Conservation (phyloP, 495 filamentous ascomycete species). For the Jackrogersella minutella region DNA sequence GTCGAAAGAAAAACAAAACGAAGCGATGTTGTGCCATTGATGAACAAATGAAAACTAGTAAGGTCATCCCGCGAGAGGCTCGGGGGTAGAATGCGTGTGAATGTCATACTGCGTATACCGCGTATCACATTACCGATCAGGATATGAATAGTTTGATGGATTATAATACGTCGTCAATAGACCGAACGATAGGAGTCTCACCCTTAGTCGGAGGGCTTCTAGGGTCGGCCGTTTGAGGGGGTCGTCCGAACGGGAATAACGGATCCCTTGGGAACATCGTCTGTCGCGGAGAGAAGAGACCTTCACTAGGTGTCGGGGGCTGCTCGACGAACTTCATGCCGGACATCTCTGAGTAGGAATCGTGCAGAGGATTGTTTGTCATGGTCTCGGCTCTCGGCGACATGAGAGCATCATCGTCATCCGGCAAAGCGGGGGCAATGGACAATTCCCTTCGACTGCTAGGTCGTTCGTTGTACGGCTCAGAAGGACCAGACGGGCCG, state of each 20-base stretch:
- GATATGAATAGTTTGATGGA: background rate
- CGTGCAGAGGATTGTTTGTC: constrained; percentile 61
- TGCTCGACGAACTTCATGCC: constrained; percentile 58
- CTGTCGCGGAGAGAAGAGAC: constrained; percentile 59
- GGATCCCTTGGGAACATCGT: constrained; percentile 61
- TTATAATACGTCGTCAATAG: constrained; percentile 66
- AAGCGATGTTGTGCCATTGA: constrained; percentile 23
- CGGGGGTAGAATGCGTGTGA: background rate
- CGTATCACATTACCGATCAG: constrained; percentile 15
- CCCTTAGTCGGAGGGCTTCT: constrained; percentile 70
- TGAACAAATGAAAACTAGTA: constrained; percentile 27
- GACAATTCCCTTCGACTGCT: constrained; percentile 41
- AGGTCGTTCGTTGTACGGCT: constrained; percentile 27
- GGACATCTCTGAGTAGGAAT: constrained; percentile 45
- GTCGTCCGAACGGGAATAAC: constrained; percentile 55
- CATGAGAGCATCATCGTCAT: constrained; percentile 54
- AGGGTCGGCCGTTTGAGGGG: constrained; percentile 61
- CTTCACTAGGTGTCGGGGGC: constrained; percentile 55
- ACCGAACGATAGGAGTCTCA: constrained; percentile 71
- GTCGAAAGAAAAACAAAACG: constrained; percentile 18
- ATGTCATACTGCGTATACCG: constrained; percentile 26
- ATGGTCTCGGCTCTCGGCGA: constrained; percentile 62
- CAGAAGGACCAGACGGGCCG: constrained; percentile 22
- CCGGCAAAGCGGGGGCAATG: constrained; percentile 43
- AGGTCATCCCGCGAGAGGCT: constrained; percentile 16